Conservation (phyloP, 352 stramenopile genomes). For the Pythium guiyangense region DNA sequence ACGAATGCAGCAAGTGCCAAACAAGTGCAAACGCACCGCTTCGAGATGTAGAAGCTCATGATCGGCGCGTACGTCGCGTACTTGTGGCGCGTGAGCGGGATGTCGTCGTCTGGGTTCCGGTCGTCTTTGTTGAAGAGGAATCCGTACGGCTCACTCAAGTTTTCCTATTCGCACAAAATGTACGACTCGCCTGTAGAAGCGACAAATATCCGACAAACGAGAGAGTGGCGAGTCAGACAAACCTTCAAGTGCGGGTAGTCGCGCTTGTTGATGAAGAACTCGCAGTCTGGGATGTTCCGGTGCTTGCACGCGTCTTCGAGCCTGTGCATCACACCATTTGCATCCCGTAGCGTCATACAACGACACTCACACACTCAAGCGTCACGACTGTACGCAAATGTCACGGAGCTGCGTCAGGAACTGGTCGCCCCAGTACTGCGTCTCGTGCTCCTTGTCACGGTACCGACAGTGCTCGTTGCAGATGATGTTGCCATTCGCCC, state of each 20-base stretch:
- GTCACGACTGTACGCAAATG: conserved; percentile 51
- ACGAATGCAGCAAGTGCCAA: neutral
- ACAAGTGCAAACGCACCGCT: conserved; percentile 31
- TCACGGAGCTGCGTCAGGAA: conserved; percentile 95
- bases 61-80: conserved; percentile 96
- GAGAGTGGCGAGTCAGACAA: neutral
- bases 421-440: conserved; percentile 97
- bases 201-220: neutral
- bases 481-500: conserved; percentile 99
- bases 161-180: conserved; percentile 55
- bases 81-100: conserved; percentile 85
- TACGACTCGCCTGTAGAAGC: no score
- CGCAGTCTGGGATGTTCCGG: conserved; percentile 95
- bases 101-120: conserved; percentile 90
- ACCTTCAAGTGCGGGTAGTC: conserved; percentile 99
- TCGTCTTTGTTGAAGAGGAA: conserved; percentile 99
- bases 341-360: neutral
- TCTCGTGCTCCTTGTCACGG: conserved; percentile 88
- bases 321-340: conserved; percentile 14
- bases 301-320: conserved; percentile 94
- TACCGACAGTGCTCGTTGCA: conserved; percentile 94
- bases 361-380: neutral
- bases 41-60: conserved; percentile 96
- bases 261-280: conserved; percentile 99
- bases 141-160: conserved; percentile 95